Base-by-base conservation (phyloP, 306 rosid genomes). In the Casuarina equisetifolia region DNA sequence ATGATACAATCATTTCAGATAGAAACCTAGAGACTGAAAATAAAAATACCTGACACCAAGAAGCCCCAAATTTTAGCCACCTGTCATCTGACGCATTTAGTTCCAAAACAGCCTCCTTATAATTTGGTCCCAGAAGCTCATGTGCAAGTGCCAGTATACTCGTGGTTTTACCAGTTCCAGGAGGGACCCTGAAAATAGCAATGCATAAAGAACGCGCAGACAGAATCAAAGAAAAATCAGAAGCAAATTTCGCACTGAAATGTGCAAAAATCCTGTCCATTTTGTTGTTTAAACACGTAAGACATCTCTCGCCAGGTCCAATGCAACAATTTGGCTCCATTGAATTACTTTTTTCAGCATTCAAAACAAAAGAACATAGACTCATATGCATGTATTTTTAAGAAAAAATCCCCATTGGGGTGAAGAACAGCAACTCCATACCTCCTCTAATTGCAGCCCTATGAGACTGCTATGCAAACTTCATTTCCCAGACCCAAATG, bases 71-170 rank as follows among this genome's bases (percentile, higher is more conserved):
- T 40, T 4, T 10, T 59, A 76, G 72, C 77, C 66, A 90, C 97
- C 98, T 90, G 76, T 94, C 98, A 83, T 94, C 97, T 15, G 98
- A 94, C 13, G 98, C 98, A 75, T 94, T 94, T 6, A 94, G 88
- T 83, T 94, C 98, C 16, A 90, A 86, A 82, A 94, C 98, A 52
- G 91, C 98, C 85, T 95, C 98, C 82, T 85, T 95, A 69, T 78
- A 95, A 80, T 87, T 91, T 10, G 91, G 89, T 12, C 98, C 97
- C 45, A 92, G 84, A 32, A 95, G 97, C 78, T 95, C 97, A n/a
- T 92, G 95, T 0, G 97, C 89, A 48, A 92, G 95, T 51, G 98
- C 98, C 5, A 95, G 86, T n/a, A 95, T 88, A 57, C 97, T 95
- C 0, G 98, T 95, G 54, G 98, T 92, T 84, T 95, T 90, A 6